A percentile compares a stretch with the other conserved stretches of the same genome.
Conservation (phyloP, 1,284 basidiomycete species). For the Filobasidium uniguttulatum region DNA sequence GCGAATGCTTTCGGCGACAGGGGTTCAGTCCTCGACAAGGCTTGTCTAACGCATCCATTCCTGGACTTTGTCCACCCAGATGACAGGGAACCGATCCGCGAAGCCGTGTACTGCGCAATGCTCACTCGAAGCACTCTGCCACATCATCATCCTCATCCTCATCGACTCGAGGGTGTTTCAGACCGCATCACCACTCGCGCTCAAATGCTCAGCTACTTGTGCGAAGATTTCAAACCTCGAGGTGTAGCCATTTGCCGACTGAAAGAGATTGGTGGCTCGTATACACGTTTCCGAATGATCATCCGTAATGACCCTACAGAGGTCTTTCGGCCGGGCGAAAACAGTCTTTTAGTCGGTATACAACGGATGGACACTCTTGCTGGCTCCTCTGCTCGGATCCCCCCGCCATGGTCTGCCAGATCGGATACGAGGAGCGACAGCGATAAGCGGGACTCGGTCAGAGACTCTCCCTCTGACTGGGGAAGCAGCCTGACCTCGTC, state of each 20-base stretch:
- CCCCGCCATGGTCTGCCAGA: too few species aligned
- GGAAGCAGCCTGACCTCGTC: neutral
- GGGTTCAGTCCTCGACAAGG: neutral
- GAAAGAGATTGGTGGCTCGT: neutral
- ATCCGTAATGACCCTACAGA: neutral
- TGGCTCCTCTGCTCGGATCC: too few species aligned
- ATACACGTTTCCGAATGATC: neutral
- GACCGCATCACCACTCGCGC: too few species aligned
- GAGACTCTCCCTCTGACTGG: neutral
- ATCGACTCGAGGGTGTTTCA: too few species aligned
- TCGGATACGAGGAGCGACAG: too few species aligned
- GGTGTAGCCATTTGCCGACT: neutral
- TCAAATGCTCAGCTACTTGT: neutral
- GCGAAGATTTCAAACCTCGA: neutral
- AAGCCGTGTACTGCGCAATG: neutral
- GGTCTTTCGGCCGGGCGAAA: neutral
- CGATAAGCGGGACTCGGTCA: neutral
- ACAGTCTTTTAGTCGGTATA: neutral
- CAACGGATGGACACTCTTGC: neutral
- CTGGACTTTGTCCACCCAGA: slow-evolving; percentile 1
- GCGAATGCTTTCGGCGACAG: neutral
- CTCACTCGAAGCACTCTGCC: neutral
- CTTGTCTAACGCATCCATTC: neutral
- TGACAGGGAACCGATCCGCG: neutral
- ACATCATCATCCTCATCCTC: too few species aligned